phyloP scores from a whole-genome alignment of 352 stramenopile genomes.

The Elongisporangium undulatum region DNA sequence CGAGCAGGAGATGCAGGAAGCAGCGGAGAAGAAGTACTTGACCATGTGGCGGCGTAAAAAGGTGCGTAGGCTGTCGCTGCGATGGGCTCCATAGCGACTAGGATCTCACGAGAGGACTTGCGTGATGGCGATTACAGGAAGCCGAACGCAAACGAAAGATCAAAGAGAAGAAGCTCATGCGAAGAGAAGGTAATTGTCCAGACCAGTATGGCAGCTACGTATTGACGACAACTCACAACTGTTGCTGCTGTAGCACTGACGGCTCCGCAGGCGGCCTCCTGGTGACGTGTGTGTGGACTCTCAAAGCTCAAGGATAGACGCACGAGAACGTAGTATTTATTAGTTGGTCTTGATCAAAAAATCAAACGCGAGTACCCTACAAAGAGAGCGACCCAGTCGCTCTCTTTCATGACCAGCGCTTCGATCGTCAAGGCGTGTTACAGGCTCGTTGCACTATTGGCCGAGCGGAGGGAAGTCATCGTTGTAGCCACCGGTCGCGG shows the following conservation, averaged over 20 bases:
- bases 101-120: no score
- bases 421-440: no score
- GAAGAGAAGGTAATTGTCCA: constrained; percentile 37
- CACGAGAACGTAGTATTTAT: background rate
- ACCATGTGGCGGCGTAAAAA: constrained; percentile 64
- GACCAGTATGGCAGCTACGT: no score
- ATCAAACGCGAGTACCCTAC: background rate
- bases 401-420: background rate
- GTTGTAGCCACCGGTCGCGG: constrained; percentile 38
- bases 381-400: background rate
- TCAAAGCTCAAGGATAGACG: no score
- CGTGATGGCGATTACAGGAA: constrained; percentile 28
- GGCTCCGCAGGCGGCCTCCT: background rate
- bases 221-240: background rate
- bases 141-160: constrained; percentile 66
- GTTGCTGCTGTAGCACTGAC: constrained; percentile 5
- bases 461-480: constrained; percentile 72
- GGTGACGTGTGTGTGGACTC: background rate
- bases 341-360: background rate
- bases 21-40: constrained; percentile 49
- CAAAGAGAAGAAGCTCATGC: constrained; percentile 67
- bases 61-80: no score
- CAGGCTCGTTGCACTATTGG: constrained; percentile 22
- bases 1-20: constrained; percentile 37
- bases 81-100: no score